Evolutionary conservation across 352 stramenopile species (phyloP), one percentile per base, ranked within the genome.

Genomic region (Halophytophthora polymorphica): DNA sequence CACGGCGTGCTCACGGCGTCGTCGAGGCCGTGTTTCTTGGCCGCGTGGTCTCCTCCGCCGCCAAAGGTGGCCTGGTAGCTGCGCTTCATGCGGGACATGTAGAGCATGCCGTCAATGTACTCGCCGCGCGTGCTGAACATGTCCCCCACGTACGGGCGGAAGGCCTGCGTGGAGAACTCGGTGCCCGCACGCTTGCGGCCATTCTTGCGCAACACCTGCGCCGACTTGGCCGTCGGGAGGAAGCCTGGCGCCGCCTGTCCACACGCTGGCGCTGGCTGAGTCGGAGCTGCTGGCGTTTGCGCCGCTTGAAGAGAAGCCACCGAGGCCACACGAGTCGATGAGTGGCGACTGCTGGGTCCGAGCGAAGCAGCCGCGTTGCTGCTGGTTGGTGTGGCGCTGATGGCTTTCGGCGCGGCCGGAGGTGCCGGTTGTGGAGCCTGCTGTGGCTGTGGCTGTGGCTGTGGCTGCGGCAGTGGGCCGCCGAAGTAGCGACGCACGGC

Each of bases 51-150:
- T 2, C 23, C 15, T 6, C 31, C 33, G 13, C 43, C 48, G 3
- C 71, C 68, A n/a, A 73, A 71, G 4, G 71, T 66, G 15, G 75
- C 55, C 49, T 75, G 67, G 15, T 80, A 75, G 39, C 71, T 87
- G 19, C 69, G 68, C 57, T 90, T 90, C 84, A 94, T 94, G 34
- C 83, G 77, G 6, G 80, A 89, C 80, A 93, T 93, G 56, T 94
- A 94, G 12, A 94, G 44, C 76, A 93, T 86, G 3, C 84, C 84
- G 3, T 94, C 83, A 18, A 93, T 73, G 56, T 94, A 94, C 15
- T 93, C 79, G 4, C 84, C 84, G 5, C 83, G 64, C 4, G 83
- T 93, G 19, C 80, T 55, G 46, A 94, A 94, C 53, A 89, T 82
- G 50, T 94, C 83, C 12, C 84, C 84, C 6, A 71, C 39, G 63